Percentiles rank a stretch among this genome's conserved stretches.
Conservation (phyloP, 2,329 filamentous ascomycete genomes). For the Nigrospora sphaerica region DNA sequence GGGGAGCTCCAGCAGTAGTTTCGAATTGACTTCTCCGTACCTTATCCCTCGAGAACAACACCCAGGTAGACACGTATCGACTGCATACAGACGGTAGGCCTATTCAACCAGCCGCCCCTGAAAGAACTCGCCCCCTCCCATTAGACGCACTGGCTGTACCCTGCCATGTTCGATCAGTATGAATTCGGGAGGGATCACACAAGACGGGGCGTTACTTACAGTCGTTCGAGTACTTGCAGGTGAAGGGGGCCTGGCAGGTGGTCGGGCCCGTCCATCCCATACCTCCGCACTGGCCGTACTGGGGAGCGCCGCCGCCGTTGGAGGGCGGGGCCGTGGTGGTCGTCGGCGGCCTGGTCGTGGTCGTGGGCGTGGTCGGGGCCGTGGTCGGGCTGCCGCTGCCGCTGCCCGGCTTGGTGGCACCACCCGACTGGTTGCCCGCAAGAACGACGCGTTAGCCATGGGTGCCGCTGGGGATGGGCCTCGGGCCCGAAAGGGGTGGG, state of each 20-base stretch:
- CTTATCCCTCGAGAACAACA: no score
- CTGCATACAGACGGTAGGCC: no score
- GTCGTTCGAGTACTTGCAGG: constrained; percentile 2
- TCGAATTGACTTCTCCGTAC: no score
- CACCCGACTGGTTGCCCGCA: no score
- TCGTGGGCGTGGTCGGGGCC: neutral
- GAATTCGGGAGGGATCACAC: neutral
- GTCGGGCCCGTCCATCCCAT: neutral
- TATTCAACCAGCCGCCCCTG: no score
- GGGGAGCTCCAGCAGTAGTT: no score
- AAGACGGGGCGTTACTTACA: neutral
- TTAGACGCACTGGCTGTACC: constrained; percentile 1
- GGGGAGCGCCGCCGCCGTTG: neutral
- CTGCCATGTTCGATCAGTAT: neutral
- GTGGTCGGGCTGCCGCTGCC: neutral
- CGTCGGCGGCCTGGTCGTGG: neutral
- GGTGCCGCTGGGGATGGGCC: no score
- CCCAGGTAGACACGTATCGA: no score
- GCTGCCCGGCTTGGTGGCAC: no score
- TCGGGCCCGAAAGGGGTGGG: no score
- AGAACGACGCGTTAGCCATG: no score
- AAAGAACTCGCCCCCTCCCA: neutral
- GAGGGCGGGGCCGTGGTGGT: neutral
- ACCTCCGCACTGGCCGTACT: constrained; percentile 1
- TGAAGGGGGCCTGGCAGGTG: neutral